Base-by-base conservation (phyloP, 2,329 filamentous ascomycete genomes). In the Microcyclospora pomicola region DNA sequence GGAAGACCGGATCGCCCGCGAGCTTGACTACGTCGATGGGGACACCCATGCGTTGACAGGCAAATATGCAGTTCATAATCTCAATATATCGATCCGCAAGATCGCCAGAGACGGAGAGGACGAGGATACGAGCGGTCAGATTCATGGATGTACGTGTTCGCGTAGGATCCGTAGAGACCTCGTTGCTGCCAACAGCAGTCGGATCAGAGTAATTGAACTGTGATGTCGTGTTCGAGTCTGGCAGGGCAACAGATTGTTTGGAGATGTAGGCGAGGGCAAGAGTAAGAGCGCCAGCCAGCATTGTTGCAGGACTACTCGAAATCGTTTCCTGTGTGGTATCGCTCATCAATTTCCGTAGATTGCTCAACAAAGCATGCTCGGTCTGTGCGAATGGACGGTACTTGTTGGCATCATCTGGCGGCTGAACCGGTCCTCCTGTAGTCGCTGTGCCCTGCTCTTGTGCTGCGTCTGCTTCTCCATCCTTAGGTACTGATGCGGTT, bases 31-130 rank as follows among this genome's bases (percentile, higher is more conserved):
- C 88, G 59, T 98, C 91, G 52, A 98, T 86, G 15, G 87, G 83
- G 46, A 98, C 85, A 50, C 76, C 75, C 39, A 86, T 73, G 46
- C 88, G 79, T 53, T 93, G 83, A 42, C 88, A 91, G 2, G 91
- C 91, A 61, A 98, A 98, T 43, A 96, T 93, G 51, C 81, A 76
- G 64, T 98, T 98, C 91, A 98, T 98, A 49, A 93, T 91, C 0
- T 88, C 82, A 39, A 98, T 98, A 65, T 98, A 98, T 60, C 96
- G 78, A 43, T 75, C 82, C 5, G 86, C 77, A 0, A 93, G 75
- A 51, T 88, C 82, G 54, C 85, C 85, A 34, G 84, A 93, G 4
- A 95, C 86, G 34, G 83, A 93, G 38, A 98, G 60, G 45, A 96
- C 78, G 38, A 98, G 72, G 52, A 98, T 93, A 42, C 91, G 82